phyloP scores from a whole-genome alignment of 2,329 filamentous ascomycete genomes.

The Colletotrichum lentis region DNA sequence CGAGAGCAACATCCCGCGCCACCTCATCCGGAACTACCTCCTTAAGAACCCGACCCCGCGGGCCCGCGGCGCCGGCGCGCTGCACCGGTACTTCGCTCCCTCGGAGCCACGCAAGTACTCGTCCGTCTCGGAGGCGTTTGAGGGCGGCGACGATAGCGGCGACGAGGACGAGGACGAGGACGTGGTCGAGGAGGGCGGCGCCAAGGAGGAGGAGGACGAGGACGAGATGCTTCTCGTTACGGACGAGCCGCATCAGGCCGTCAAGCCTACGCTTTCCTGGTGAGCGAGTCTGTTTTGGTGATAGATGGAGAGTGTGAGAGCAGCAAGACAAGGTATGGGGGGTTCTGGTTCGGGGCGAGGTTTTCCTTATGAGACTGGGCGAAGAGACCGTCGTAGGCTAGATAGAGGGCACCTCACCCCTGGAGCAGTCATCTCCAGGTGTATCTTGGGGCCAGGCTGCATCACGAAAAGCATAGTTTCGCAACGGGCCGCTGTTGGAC shows the following conservation, averaged over 20 bases:
- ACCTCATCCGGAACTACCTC: constrained; percentile 54
- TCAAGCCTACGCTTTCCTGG: constrained; percentile 25
- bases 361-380: no score
- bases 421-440: neutral
- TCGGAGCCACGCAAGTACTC: constrained; percentile 44
- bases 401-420: no score
- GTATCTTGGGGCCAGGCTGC: no score
- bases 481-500: no score
- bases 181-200: constrained; percentile 39
- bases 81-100: constrained; percentile 15
- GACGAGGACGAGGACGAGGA: constrained; percentile 26
- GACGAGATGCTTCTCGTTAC: constrained; percentile 46
- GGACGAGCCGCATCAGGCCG: constrained; percentile 39
- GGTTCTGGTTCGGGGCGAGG: no score
- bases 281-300: constrained; percentile 3
- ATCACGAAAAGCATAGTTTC: neutral
- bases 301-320: neutral
- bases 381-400: no score
- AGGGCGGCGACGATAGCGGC: constrained; percentile 39
- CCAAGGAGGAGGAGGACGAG: constrained; percentile 13
- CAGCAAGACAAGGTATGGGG: no score
- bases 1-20: constrained; percentile 56
- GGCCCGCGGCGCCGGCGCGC: constrained; percentile 35
- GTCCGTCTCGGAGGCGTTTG: constrained; percentile 48
- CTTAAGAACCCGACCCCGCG: constrained; percentile 40